These are phyloP conservation scores for Kitagawia praeruptora DNA, from an alignment of 129 eudicot genomes.

Conservation along the genomic window DNA sequence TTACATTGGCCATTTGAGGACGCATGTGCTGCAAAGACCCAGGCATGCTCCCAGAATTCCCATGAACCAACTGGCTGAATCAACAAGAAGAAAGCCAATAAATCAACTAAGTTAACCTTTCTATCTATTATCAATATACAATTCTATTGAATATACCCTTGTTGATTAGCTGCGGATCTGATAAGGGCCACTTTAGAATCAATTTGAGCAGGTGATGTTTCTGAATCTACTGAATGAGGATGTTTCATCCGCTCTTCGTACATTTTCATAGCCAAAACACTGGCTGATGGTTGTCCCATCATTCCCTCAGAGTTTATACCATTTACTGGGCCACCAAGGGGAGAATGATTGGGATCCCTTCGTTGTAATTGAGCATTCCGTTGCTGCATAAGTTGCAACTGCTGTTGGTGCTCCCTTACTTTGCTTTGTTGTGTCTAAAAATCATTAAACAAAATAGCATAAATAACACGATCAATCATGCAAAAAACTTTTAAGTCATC, in stretches of 20 bases:
- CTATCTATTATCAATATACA: background rate
- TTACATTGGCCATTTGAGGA: constrained; percentile 62
- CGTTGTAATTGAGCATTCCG: constrained; percentile 87
- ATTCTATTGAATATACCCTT: constrained; percentile 50
- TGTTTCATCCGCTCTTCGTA: constrained; percentile 78
- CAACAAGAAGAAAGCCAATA: constrained; percentile 22
- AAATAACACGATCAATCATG: background rate
- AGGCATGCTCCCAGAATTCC: constrained; percentile 66
- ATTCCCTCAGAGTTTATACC: constrained; percentile 63
- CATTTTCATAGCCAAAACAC: constrained; percentile 74
- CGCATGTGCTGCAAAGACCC: constrained; percentile 91
- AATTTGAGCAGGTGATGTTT: constrained; percentile 57
- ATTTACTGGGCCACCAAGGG: constrained; percentile 57
- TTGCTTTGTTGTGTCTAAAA: constrained; percentile 83
- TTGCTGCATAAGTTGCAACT: constrained; percentile 87
- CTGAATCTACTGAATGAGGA: constrained; percentile 69
- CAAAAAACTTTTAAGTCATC: background rate
- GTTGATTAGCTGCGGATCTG: constrained; percentile 74
- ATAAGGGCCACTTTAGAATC: constrained; percentile 86
- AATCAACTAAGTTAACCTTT: constrained; percentile 9
- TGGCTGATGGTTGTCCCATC: constrained; percentile 80
- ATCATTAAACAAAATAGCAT: background rate
- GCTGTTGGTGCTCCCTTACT: constrained; percentile 92
- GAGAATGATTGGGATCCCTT: constrained; percentile 69
- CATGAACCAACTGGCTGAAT: constrained; percentile 86